These are phyloP conservation scores for Syzygium malaccense DNA, from an alignment of 441 rosid species.

Conservation along the genomic window DNA sequence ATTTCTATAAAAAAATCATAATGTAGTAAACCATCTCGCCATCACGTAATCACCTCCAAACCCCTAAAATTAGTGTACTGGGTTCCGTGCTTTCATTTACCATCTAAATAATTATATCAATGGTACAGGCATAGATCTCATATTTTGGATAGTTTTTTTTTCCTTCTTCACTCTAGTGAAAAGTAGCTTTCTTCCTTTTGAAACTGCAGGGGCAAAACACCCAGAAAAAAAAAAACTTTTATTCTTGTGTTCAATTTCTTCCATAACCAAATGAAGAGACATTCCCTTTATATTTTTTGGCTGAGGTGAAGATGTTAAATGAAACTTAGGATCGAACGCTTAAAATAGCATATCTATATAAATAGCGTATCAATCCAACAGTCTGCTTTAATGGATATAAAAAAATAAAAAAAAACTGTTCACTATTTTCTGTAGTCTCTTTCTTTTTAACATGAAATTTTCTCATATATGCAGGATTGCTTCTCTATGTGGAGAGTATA, in stretches of 20 bases:
- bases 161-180: background rate
- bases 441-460: background rate
- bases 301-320: background rate
- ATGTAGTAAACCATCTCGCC: background rate
- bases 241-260: background rate
- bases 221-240: background rate
- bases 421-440: background rate
- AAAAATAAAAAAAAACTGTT: background rate
- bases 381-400: background rate
- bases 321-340: background rate
- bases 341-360: background rate
- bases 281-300: background rate
- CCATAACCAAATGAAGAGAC: background rate
- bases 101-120: background rate
- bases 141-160: background rate
- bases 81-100: background rate
- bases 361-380: background rate
- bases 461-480: background rate
- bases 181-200: background rate
- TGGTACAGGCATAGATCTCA: background rate
- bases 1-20: background rate
- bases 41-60: background rate
- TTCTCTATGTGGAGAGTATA: background rate
- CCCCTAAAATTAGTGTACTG: background rate
- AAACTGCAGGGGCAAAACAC: background rate